Evolutionary conservation across 441 rosid species (phyloP).

Genomic region (Populus hybrid): DNA sequence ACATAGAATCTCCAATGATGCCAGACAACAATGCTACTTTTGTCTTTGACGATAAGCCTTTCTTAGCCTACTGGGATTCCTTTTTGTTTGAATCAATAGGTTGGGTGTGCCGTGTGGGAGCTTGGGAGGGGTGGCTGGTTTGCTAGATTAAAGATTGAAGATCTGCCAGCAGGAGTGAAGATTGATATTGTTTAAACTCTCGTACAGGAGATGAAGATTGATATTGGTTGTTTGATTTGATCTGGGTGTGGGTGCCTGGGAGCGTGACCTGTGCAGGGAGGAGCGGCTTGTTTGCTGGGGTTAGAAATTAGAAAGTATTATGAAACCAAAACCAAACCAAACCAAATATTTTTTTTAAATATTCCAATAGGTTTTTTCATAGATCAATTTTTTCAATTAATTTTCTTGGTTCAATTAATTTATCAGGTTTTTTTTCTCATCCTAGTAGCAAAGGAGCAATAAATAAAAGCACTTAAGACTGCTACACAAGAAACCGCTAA

Average conservation of each 20-base stretch:
- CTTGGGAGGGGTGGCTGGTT: background rate
- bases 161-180: background rate
- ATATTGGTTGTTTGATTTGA: no score
- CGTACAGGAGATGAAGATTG: background rate
- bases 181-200: no score
- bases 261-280: no score
- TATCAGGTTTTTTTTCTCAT: no score
- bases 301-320: no score
- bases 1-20: slow-evolving; percentile 31
- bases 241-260: no score
- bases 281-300: no score
- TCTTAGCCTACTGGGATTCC: slow-evolving; percentile 43
- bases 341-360: no score
- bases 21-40: slow-evolving; percentile 31
- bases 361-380: no score
- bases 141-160: slow-evolving; percentile 1
- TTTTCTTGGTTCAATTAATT: no score
- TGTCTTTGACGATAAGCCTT: slow-evolving; percentile 43
- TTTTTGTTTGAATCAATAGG: slow-evolving; percentile 36
- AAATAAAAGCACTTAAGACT: background rate
- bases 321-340: no score
- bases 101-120: background rate
- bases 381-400: no score
- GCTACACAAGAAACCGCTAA: background rate
- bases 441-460: background rate